Conservation (phyloP, 768 basidiomycete genomes). For the Panellus pusillus region DNA sequence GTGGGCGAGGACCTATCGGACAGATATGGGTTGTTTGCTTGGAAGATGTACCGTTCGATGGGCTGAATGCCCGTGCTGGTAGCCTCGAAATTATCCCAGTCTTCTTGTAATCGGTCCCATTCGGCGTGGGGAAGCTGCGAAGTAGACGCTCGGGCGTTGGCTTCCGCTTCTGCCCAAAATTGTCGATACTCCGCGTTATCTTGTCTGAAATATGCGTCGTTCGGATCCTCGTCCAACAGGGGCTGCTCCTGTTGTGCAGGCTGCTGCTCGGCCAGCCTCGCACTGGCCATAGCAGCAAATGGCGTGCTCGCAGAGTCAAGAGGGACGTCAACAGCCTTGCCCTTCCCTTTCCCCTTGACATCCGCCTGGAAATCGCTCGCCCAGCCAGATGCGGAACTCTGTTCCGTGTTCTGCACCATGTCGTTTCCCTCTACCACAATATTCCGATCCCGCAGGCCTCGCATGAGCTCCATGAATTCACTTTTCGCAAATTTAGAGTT, state of each 20-base stretch:
- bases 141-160: constrained; percentile 25
- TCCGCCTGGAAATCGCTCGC: constrained; percentile 30
- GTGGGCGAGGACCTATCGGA: constrained; percentile 48
- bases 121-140: constrained; percentile 26
- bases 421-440: constrained; percentile 77
- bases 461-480: constrained; percentile 84
- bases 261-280: not conserved
- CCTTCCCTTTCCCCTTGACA: constrained; percentile 80
- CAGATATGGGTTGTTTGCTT: constrained; percentile 76
- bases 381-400: constrained; percentile 23
- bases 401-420: constrained; percentile 60
- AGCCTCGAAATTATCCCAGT: constrained; percentile 84
- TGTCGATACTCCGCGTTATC: constrained; percentile 67
- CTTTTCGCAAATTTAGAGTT: constrained; percentile 87
- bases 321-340: constrained; percentile 22
- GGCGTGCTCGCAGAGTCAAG: not conserved
- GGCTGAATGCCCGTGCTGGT: constrained; percentile 63
- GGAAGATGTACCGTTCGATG: constrained; percentile 66
- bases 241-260: not conserved
- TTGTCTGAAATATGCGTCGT: constrained; percentile 68
- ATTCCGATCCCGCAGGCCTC: constrained; percentile 75
- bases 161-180: constrained; percentile 56
- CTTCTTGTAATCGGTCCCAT: constrained; percentile 71
- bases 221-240: constrained; percentile 40
- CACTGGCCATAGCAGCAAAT: constrained; percentile 2